phyloP scores from a whole-genome alignment of 202 grass and related monocot genomes.

The Cymbopogon flexuosus region DNA sequence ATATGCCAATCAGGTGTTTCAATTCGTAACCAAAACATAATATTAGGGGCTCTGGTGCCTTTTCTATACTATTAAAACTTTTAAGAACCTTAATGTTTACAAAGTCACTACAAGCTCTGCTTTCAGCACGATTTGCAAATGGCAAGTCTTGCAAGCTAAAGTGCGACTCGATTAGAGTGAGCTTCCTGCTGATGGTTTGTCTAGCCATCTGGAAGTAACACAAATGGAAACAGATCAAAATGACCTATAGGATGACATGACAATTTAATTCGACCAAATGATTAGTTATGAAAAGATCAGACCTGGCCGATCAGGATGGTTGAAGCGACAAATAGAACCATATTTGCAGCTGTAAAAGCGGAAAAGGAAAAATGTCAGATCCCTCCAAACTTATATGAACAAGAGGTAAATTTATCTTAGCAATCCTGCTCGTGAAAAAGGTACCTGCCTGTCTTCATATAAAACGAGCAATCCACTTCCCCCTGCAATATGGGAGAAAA shows the following conservation, averaged over 20 bases:
- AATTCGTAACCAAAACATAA: not conserved
- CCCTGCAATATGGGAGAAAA: slow-evolving; percentile 53
- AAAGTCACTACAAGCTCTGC: slow-evolving; percentile 6
- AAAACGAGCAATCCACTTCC: slow-evolving; percentile 90
- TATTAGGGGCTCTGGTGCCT: not conserved
- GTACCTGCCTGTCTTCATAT: slow-evolving; percentile 92
- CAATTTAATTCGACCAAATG: not conserved
- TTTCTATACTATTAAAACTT: not conserved
- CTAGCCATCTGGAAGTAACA: not conserved
- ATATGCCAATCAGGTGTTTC: not conserved
- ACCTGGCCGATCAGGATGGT: slow-evolving; percentile 80
- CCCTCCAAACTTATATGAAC: slow-evolving; percentile 13
- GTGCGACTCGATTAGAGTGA: not conserved
- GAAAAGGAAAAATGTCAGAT: slow-evolving; percentile 20
- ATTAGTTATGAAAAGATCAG: slow-evolving; percentile 28
- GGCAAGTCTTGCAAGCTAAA: slow-evolving; percentile 17
- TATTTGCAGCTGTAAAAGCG: slow-evolving; percentile 80
- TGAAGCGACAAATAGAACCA: slow-evolving; percentile 62
- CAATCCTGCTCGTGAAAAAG: not conserved
- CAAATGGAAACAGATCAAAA: not conserved
- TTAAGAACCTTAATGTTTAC: not conserved
- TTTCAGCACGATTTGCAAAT: slow-evolving; percentile 6
- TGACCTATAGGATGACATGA: not conserved
- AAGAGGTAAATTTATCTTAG: slow-evolving; percentile 20
- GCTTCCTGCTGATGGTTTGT: not conserved